Percentiles rank a stretch among this genome's conserved stretches.
Conservation (phyloP, 192 early-diverging fungal genomes). For the Mortierella antarctica region DNA sequence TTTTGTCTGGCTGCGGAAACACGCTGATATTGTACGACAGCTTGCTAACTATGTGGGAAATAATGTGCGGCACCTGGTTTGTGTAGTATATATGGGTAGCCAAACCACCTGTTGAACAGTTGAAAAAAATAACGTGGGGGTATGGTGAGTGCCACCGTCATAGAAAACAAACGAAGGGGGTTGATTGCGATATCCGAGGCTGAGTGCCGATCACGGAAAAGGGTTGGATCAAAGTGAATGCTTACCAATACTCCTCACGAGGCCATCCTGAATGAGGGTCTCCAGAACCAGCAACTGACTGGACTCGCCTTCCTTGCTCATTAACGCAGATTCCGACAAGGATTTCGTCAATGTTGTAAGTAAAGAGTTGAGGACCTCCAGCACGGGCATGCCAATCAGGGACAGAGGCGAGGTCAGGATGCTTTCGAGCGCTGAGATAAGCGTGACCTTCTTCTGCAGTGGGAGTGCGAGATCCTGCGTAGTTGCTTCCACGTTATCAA, state of each 20-base stretch:
- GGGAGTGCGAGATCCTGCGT: constrained; percentile 21
- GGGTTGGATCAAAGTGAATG: background rate
- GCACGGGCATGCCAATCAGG: constrained; percentile 59
- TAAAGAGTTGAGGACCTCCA: constrained; percentile 62
- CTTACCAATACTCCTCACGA: constrained; percentile 46
- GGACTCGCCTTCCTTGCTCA: constrained; percentile 46
- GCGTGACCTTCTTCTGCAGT: constrained; percentile 54
- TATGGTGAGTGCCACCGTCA: background rate
- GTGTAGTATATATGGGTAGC: constrained; percentile 65
- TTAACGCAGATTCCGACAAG: constrained; percentile 7
- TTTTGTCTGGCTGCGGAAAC: constrained; percentile 19
- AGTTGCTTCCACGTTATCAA: constrained; percentile 31
- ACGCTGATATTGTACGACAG: constrained; percentile 27
- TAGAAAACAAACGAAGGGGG: no score
- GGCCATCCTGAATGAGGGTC: constrained; percentile 28
- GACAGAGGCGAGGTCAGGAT: constrained; percentile 57
- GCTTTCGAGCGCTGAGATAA: constrained; percentile 54
- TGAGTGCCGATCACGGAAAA: no score
- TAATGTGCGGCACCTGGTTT: constrained; percentile 65
- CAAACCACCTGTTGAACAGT: constrained; percentile 50
- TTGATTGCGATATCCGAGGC: no score
- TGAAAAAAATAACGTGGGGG: background rate
- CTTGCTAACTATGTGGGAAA: constrained; percentile 59
- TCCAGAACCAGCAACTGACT: constrained; percentile 36
- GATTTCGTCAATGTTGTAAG: constrained; percentile 52